A percentile compares a stretch with the other conserved stretches of the same genome.
Evolutionary conservation across 352 stramenopile genomes (phyloP).

Genomic region (Pythium periplocum): DNA sequence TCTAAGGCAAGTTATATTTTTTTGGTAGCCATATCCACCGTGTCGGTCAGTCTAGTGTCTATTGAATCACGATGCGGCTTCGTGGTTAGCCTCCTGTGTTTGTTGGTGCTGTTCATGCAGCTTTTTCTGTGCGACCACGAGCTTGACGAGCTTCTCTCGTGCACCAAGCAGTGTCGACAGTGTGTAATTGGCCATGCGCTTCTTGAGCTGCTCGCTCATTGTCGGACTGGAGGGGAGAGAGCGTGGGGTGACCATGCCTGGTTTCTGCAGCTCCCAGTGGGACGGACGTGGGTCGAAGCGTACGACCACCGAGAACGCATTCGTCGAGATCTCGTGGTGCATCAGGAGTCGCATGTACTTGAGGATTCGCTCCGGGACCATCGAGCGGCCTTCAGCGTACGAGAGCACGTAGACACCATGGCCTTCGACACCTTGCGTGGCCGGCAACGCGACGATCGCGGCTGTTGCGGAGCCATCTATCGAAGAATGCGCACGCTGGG

Average conservation of each 20-base stretch:
- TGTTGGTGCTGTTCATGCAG: conserved; percentile 20
- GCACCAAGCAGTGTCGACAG: conserved; percentile 55
- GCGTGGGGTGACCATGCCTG: conserved; percentile 74
- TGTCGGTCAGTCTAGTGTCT: no score
- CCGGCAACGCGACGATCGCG: not conserved
- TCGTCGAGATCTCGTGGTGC: conserved; percentile 82
- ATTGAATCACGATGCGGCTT: no score
- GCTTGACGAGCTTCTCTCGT: conserved; percentile 49
- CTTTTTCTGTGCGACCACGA: conserved; percentile 31
- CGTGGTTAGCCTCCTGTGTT: conserved; percentile 1
- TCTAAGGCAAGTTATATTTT: no score
- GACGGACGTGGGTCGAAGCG: conserved; percentile 62
- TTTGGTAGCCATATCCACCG: no score
- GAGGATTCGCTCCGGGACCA: conserved; percentile 71
- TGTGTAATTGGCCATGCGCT: conserved; percentile 79
- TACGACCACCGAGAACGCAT: conserved; percentile 78
- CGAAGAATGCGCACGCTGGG: conserved; percentile 1
- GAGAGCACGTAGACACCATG: conserved; percentile 68
- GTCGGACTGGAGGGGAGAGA: conserved; percentile 70
- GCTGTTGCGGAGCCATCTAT: no score
- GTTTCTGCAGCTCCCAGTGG: conserved; percentile 71
- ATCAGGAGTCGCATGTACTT: conserved; percentile 86
- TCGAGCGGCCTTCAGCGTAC: conserved; percentile 64
- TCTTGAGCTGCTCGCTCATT: conserved; percentile 62
- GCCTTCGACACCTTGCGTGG: conserved; percentile 16